phyloP scores from a whole-genome alignment of 148 eudicot species.

The Agrostemma githago region DNA sequence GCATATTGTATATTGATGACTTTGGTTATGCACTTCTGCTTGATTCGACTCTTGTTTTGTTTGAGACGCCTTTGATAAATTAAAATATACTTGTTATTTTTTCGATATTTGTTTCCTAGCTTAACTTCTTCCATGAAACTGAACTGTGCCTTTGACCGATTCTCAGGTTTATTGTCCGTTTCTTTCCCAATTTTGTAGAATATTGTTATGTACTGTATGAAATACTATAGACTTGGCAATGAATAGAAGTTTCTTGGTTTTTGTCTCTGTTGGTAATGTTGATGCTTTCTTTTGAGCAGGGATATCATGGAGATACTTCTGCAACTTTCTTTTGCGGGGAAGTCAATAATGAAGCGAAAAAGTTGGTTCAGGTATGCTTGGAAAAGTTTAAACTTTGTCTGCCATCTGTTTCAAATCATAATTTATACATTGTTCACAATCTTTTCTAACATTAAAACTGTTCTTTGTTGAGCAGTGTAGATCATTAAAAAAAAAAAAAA shows the following conservation, averaged over 20 bases:
- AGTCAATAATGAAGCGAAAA: slow-evolving; percentile 68
- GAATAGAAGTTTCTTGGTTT: neutral
- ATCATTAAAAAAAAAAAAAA: neutral
- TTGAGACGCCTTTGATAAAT: neutral
- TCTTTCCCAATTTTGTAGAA: neutral
- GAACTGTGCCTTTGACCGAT: neutral
- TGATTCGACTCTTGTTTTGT: neutral
- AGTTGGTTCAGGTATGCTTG: slow-evolving; percentile 67
- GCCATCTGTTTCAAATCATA: neutral
- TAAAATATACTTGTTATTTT: neutral
- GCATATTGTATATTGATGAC: neutral
- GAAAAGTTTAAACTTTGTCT: neutral
- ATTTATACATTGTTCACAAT: neutral
- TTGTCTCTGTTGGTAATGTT: slow-evolving; percentile 3
- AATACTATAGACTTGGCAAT: neutral
- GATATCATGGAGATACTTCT: slow-evolving; percentile 98
- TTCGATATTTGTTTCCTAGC: neutral
- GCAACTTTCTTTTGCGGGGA: slow-evolving; percentile 86
- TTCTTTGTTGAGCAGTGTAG: neutral
- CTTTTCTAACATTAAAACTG: neutral
- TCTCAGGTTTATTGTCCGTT: neutral
- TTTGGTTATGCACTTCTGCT: slow-evolving; percentile 3
- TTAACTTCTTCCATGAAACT: neutral
- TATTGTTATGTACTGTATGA: neutral
- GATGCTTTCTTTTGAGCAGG: slow-evolving; percentile 45